Conservation (phyloP, 805 yeast genomes). For the Starmerella sirachaensis region DNA sequence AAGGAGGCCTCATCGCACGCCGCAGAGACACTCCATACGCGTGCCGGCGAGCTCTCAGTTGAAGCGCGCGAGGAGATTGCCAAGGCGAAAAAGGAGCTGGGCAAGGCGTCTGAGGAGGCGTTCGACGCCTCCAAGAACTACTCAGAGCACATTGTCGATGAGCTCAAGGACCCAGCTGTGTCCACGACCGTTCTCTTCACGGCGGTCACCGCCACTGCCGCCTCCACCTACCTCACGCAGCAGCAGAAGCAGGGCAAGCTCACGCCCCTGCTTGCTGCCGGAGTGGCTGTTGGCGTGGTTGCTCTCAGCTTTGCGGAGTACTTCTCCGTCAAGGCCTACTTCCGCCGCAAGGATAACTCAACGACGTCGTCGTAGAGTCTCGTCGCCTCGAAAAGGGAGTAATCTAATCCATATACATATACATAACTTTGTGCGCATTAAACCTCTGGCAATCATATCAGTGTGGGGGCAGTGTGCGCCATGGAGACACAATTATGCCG, state of each 20-base stretch:
- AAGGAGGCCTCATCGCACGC: slow-evolving; percentile 16
- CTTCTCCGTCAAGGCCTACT: slow-evolving; percentile 24
- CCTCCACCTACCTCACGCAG: slow-evolving; percentile 23
- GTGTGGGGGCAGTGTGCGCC: too few species aligned
- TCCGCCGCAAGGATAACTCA: slow-evolving; percentile 18
- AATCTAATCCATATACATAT: too few species aligned
- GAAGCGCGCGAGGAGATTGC: slow-evolving; percentile 11
- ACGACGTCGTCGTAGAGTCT: neutral
- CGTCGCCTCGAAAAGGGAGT: too few species aligned
- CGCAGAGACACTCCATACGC: slow-evolving; percentile 19
- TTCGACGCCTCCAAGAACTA: slow-evolving; percentile 14
- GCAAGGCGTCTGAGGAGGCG: slow-evolving; percentile 14
- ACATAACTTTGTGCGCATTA: too few species aligned
- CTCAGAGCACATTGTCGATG: slow-evolving; percentile 21
- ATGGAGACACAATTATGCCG: too few species aligned
- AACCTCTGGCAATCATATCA: too few species aligned
- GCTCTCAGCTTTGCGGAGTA: slow-evolving; percentile 24
- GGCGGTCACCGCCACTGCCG: slow-evolving; percentile 24
- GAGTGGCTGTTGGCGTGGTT: slow-evolving; percentile 23
- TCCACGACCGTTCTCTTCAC: slow-evolving; percentile 24
- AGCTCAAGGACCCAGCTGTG: slow-evolving; percentile 24
- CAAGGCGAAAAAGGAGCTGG: slow-evolving; percentile 17
- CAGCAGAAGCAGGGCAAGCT: slow-evolving; percentile 24
- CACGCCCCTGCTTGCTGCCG: slow-evolving; percentile 18
- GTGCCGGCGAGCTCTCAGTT: slow-evolving; percentile 11